phyloP scores from a whole-genome alignment of 148 eudicot species.

The Spergularia marina region DNA sequence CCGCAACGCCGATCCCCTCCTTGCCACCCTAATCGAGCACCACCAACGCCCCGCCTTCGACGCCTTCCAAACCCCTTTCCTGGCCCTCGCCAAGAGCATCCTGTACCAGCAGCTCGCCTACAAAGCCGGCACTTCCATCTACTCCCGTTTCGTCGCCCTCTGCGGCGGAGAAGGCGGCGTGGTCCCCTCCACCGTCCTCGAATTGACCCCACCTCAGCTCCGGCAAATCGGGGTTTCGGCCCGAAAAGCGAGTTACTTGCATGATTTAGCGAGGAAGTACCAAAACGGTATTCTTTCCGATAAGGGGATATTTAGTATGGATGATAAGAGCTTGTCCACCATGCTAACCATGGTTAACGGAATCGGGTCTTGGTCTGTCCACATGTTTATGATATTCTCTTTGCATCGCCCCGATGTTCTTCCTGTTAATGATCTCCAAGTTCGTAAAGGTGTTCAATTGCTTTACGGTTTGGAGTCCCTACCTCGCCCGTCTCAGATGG shows the following conservation, averaged over 20 bases:
- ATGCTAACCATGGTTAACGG: slow-evolving; percentile 68
- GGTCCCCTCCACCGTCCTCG: slow-evolving; percentile 33
- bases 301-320: slow-evolving; percentile 37
- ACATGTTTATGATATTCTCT: slow-evolving; percentile 61
- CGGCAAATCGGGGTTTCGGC: slow-evolving; percentile 60
- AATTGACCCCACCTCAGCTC: slow-evolving; percentile 41
- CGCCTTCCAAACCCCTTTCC: slow-evolving; percentile 49
- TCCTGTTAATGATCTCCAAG: slow-evolving; percentile 51
- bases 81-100: slow-evolving; percentile 49
- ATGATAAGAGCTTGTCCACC: slow-evolving; percentile 56
- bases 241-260: slow-evolving; percentile 47
- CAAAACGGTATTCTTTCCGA: slow-evolving; percentile 48
- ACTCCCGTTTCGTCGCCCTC: slow-evolving; percentile 48
- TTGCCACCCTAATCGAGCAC: slow-evolving; percentile 32
- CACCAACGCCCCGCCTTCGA: slow-evolving; percentile 46
- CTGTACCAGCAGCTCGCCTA: slow-evolving; percentile 62
- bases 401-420: slow-evolving; percentile 57
- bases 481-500: slow-evolving; percentile 61
- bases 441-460: slow-evolving; percentile 54
- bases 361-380: slow-evolving; percentile 64
- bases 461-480: slow-evolving; percentile 43
- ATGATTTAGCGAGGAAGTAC: slow-evolving; percentile 51
- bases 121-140: slow-evolving; percentile 54
- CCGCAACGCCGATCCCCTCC: slow-evolving; percentile 37
- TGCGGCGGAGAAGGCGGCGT: slow-evolving; percentile 46